A percentile compares a stretch with the other conserved stretches of the same genome.
phyloP scores from a whole-genome alignment of 1,139 yeast genomes.

The Insectozyma bohioensis region DNA sequence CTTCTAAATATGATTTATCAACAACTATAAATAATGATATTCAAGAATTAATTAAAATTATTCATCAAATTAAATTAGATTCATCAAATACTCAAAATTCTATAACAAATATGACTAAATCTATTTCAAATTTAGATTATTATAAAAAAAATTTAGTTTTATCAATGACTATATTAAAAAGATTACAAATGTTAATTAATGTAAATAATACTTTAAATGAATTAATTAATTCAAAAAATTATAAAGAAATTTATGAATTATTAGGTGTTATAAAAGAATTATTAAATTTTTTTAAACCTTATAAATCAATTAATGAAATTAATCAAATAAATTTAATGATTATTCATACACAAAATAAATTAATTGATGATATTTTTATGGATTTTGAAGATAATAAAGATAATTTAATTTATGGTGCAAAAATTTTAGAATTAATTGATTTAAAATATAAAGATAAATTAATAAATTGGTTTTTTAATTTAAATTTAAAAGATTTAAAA shows the following conservation, averaged over 20 bases:
- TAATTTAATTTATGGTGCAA: conserved; percentile 61
- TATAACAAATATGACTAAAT: conserved; percentile 69
- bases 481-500: conserved; percentile 70
- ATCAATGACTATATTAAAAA: conserved; percentile 81
- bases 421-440: conserved; percentile 68
- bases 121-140: conserved; percentile 75
- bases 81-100: conserved; percentile 53
- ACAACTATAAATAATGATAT: conserved; percentile 9
- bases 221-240: conserved; percentile 47
- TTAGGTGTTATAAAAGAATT: conserved; percentile 80
- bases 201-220: conserved; percentile 68
- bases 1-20: conserved; percentile 5
- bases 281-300: conserved; percentile 73
- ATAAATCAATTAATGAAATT: conserved; percentile 81
- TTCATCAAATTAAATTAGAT: conserved; percentile 23
- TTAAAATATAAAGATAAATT: conserved; percentile 59
- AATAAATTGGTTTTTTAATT: conserved; percentile 71
- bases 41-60: conserved; percentile 4
- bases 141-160: conserved; percentile 80
- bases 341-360: conserved; percentile 59
- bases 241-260: conserved; percentile 64
- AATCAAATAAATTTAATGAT: conserved; percentile 67
- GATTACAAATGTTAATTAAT: conserved; percentile 81
- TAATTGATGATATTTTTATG: conserved; percentile 70
- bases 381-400: conserved; percentile 57